phyloP scores from a whole-genome alignment of 257 asterid genomes.

The Przewalskia tangutica region DNA sequence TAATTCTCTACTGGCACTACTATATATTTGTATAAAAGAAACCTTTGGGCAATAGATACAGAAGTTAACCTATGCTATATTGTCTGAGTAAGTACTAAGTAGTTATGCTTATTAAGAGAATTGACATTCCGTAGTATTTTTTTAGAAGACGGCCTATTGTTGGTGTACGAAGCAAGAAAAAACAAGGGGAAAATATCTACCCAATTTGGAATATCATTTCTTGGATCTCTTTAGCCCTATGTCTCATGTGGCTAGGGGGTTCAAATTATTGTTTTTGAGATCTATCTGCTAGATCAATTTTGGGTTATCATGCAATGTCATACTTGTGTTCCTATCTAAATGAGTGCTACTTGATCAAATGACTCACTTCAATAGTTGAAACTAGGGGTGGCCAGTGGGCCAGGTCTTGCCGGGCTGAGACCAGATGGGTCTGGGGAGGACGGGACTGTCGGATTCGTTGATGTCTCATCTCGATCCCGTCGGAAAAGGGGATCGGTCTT shows the following conservation, averaged over 20 bases:
- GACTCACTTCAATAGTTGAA: not conserved
- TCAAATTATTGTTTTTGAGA: not conserved
- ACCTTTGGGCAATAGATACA: not conserved
- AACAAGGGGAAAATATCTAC: not conserved
- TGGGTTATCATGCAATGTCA: not conserved
- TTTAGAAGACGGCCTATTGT: not conserved
- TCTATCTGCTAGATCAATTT: not conserved
- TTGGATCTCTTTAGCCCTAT: not conserved
- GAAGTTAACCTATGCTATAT: not conserved
- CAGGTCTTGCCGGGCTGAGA: too few relatives aligned
- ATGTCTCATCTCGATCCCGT: too few relatives aligned
- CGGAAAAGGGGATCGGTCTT: too few relatives aligned
- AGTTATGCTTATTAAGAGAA: not conserved
- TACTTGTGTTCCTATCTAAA: not conserved
- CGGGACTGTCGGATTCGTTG: too few relatives aligned
- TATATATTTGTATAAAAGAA: not conserved
- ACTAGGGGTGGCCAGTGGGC: too few relatives aligned
- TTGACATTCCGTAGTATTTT: not conserved
- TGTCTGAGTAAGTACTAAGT: not conserved
- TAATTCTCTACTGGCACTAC: not conserved
- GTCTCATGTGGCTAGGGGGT: not conserved
- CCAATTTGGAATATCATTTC: not conserved
- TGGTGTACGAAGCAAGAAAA: not conserved
- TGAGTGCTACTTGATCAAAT: not conserved
- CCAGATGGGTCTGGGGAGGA: too few relatives aligned